phyloP scores from a whole-genome alignment of 768 basidiomycete species.

The Coprinopsis sp. region DNA sequence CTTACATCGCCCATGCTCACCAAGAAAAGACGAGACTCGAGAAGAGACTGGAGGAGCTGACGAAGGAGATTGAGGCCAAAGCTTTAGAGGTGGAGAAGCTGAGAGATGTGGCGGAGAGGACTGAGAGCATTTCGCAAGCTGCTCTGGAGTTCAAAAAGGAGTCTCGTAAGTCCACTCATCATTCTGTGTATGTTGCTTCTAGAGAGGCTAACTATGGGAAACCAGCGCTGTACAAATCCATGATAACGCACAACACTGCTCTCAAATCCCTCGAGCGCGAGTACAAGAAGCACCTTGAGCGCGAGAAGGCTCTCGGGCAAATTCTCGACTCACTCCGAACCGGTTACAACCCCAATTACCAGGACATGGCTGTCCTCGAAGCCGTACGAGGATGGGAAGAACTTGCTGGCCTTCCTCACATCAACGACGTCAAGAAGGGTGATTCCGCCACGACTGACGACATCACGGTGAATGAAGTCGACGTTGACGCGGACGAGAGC shows the following conservation, averaged over 20 bases:
- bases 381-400: constrained; percentile 93
- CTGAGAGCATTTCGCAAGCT: constrained; percentile 74
- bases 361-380: constrained; percentile 98
- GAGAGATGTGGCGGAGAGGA: constrained; percentile 70
- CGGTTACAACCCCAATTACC: constrained; percentile 97
- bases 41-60: constrained; percentile 46
- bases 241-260: constrained; percentile 68
- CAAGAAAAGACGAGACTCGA: constrained; percentile 88
- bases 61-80: constrained; percentile 53
- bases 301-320: constrained; percentile 73
- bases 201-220: constrained; percentile 4
- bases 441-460: too few relatives aligned
- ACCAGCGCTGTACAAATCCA: constrained; percentile 72
- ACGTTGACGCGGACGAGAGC: constrained; percentile 26
- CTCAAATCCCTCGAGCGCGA: constrained; percentile 74
- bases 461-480: too few relatives aligned
- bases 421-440: constrained; percentile 61
- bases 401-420: constrained; percentile 63
- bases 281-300: constrained; percentile 66
- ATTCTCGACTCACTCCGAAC: constrained; percentile 77
- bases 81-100: constrained; percentile 72
- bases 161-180: constrained; percentile 57
- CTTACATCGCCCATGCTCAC: constrained; percentile 82
- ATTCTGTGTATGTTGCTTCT: not conserved
- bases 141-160: constrained; percentile 80